Conservation (phyloP, 805 yeast species). For the Yamadazyma laniorum region DNA sequence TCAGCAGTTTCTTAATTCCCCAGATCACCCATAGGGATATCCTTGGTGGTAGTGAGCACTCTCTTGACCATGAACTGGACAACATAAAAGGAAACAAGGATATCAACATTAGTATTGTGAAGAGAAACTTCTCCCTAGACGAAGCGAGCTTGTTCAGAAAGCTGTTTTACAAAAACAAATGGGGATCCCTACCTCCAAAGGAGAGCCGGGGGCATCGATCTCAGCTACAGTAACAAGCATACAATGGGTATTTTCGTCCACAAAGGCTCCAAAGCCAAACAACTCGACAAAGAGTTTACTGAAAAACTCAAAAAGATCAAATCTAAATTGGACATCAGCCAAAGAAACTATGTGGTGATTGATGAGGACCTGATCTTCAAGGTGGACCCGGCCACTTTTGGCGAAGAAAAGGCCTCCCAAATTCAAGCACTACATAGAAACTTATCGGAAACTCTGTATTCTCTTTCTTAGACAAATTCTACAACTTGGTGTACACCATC, state of each 20-base stretch:
- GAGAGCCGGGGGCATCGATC: slow-evolving; percentile 11
- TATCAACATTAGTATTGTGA: slow-evolving; percentile 11
- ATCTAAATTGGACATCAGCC: background rate
- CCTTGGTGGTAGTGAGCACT: too few relatives aligned
- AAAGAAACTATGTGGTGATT: slow-evolving; percentile 7
- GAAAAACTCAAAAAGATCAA: slow-evolving; percentile 9
- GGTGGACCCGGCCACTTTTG: slow-evolving; percentile 1
- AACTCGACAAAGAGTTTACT: slow-evolving; percentile 11
- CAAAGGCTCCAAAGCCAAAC: slow-evolving; percentile 10
- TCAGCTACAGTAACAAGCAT: slow-evolving; percentile 11
- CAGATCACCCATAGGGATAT: too few relatives aligned
- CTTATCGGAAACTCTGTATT: slow-evolving; percentile 5
- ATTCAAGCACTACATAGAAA: slow-evolving; percentile 11
- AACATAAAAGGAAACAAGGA: slow-evolving; percentile 6
- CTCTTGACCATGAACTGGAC: background rate
- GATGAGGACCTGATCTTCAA: slow-evolving; percentile 10
- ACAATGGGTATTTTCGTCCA: slow-evolving; percentile 12
- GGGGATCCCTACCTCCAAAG: slow-evolving; percentile 1
- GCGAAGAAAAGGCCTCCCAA: slow-evolving; percentile 10
- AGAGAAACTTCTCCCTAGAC: slow-evolving; percentile 3
- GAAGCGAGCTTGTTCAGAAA: slow-evolving; percentile 12
- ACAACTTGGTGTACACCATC: slow-evolving; percentile 14
- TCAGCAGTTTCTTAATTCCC: too few relatives aligned
- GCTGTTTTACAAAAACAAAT: slow-evolving; percentile 8
- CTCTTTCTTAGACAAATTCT: slow-evolving; percentile 10